Evolutionary conservation across 371 early-diverging fungal genomes (phyloP).

Genomic region (Mortierella polycephala): DNA sequence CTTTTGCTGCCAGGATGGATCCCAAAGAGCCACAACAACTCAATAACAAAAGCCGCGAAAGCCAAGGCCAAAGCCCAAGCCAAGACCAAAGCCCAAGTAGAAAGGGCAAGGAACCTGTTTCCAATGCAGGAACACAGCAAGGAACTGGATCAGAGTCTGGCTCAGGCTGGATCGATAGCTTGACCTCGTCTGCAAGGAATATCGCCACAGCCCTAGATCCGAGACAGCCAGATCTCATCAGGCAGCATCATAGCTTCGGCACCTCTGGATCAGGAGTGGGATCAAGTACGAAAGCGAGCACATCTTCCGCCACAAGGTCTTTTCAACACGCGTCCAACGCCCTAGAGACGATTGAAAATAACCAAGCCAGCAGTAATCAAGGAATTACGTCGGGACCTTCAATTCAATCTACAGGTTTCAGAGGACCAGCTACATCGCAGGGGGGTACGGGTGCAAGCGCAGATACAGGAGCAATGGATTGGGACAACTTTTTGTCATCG

Average conservation of each 20-base stretch:
- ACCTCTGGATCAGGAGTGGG: neutral
- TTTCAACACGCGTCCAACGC: slow-evolving; percentile 37
- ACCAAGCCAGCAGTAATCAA: neutral
- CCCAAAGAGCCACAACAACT: too few relatives aligned
- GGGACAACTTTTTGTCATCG: slow-evolving; percentile 46
- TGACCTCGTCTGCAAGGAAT: slow-evolving; percentile 24
- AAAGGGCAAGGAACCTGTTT: slow-evolving; percentile 12
- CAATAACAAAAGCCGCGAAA: too few relatives aligned
- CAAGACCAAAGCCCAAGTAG: neutral
- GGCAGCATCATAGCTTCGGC: slow-evolving; percentile 15
- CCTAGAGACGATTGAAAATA: slow-evolving; percentile 17
- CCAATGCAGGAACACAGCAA: slow-evolving; percentile 4
- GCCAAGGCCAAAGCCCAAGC: slow-evolving; percentile 1
- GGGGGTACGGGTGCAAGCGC: neutral
- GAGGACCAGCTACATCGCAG: slow-evolving; percentile 1
- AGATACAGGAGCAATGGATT: slow-evolving; percentile 25
- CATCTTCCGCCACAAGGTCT: slow-evolving; percentile 22
- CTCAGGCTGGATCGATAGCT: slow-evolving; percentile 13
- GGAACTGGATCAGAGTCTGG: neutral
- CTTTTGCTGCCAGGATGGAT: slow-evolving; percentile 18
- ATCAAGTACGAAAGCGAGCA: slow-evolving; percentile 12
- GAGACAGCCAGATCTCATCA: slow-evolving; percentile 16
- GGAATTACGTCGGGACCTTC: neutral
- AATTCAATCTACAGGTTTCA: slow-evolving; percentile 9
- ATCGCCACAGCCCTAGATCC: slow-evolving; percentile 39